Percentiles rank a stretch among this genome's conserved stretches.
phyloP scores from a whole-genome alignment of 164 flowering plant species.

The Vitis rotundifolia region DNA sequence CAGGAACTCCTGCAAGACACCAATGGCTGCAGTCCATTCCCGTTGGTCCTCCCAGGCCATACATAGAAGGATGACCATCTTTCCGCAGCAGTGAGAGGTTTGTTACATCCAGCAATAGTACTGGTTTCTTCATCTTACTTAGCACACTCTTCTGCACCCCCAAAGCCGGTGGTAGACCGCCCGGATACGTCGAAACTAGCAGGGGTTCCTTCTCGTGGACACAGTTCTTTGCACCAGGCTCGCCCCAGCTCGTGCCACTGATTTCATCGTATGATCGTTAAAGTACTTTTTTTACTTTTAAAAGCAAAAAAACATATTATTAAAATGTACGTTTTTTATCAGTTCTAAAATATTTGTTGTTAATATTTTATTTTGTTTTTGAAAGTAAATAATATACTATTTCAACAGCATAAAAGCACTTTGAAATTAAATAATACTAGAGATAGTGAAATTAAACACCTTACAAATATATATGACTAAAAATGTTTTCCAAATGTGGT shows the following conservation, averaged over 20 bases:
- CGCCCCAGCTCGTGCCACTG: conserved; percentile 41
- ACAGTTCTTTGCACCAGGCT: conserved; percentile 35
- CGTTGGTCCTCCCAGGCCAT: conserved; percentile 29
- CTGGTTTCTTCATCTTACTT: conserved; percentile 33
- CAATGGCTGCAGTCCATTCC: conserved; percentile 71
- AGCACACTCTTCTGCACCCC: conserved; percentile 30
- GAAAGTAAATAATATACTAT: too few relatives aligned
- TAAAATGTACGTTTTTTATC: too few relatives aligned
- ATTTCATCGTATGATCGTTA: not conserved
- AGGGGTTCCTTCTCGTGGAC: conserved; percentile 30
- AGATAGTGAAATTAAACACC: too few relatives aligned
- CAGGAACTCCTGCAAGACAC: conserved; percentile 71
- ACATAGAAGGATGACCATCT: conserved; percentile 64
- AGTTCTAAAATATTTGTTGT: too few relatives aligned
- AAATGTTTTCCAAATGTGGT: too few relatives aligned
- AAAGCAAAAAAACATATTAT: too few relatives aligned
- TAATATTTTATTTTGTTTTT: too few relatives aligned
- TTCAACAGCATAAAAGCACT: too few relatives aligned
- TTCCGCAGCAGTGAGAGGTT: conserved; percentile 45
- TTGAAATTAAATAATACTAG: too few relatives aligned
- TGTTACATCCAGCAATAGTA: conserved; percentile 45
- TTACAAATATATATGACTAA: too few relatives aligned
- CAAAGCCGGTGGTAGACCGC: conserved; percentile 33
- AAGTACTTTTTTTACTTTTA: too few relatives aligned
- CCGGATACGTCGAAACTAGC: conserved; percentile 31